phyloP scores from a whole-genome alignment of 2,329 filamentous ascomycete species.

The Aspergillus neoniger region DNA sequence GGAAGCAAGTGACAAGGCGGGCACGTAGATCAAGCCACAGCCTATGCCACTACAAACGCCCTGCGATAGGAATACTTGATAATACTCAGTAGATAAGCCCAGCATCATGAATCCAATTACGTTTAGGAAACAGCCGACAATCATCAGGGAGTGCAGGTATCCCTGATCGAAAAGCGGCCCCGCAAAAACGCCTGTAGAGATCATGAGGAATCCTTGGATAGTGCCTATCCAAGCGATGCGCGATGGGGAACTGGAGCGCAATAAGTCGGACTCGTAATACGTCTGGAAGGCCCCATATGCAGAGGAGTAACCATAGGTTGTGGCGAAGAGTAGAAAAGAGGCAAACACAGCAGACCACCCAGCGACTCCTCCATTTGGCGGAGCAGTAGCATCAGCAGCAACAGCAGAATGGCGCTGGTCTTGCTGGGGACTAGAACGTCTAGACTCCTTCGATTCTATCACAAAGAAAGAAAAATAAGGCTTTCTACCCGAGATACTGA shows the following conservation, averaged over 20 bases:
- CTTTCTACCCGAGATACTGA: too few species aligned
- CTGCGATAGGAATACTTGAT: slow-evolving; percentile 50
- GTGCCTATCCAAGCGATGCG: slow-evolving; percentile 49
- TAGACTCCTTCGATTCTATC: too few species aligned
- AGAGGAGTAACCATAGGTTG: slow-evolving; percentile 24
- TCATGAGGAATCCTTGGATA: slow-evolving; percentile 46
- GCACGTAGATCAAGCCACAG: slow-evolving; percentile 60
- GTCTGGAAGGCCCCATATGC: slow-evolving; percentile 30
- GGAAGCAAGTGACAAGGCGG: slow-evolving; percentile 59
- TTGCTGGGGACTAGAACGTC: too few species aligned
- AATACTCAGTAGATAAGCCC: slow-evolving; percentile 44
- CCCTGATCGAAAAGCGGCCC: slow-evolving; percentile 50
- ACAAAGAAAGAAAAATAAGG: too few species aligned
- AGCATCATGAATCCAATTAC: slow-evolving; percentile 50
- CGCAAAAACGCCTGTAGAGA: slow-evolving; percentile 46
- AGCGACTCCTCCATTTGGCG: slow-evolving; percentile 23
- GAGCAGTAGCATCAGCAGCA: neutral
- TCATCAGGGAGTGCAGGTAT: slow-evolving; percentile 40
- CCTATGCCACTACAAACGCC: slow-evolving; percentile 51
- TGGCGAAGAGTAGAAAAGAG: slow-evolving; percentile 24
- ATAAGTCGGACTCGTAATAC: slow-evolving; percentile 24
- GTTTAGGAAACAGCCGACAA: slow-evolving; percentile 41
- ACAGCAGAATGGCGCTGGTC: too few species aligned
- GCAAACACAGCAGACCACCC: slow-evolving; percentile 25
- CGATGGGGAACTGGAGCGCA: slow-evolving; percentile 31